phyloP scores from a whole-genome alignment of 192 early-diverging fungal species.

The Pilobolus umbonatus region DNA sequence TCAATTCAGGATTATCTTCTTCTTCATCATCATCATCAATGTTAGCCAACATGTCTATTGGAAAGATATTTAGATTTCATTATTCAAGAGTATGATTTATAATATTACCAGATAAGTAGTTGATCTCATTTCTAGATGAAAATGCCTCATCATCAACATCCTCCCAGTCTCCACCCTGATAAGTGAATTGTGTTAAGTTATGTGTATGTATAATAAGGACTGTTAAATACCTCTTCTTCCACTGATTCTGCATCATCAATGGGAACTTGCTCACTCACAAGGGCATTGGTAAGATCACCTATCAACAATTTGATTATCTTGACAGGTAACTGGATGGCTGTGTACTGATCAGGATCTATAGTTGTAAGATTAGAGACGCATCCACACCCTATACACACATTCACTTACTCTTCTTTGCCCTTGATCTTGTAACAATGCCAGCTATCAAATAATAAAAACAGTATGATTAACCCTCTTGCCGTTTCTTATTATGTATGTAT shows the following conservation, averaged over 20 bases:
- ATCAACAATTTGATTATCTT: slow-evolving; percentile 87
- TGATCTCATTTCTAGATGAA: slow-evolving; percentile 42
- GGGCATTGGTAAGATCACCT: slow-evolving; percentile 67
- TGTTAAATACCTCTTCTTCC: slow-evolving; percentile 51
- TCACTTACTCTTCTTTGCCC: slow-evolving; percentile 37
- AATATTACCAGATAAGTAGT: slow-evolving; percentile 38
- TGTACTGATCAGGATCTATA: slow-evolving; percentile 75
- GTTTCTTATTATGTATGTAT: background rate
- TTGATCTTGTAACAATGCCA: slow-evolving; percentile 58
- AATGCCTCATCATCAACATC: slow-evolving; percentile 52
- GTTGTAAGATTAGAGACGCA: slow-evolving; percentile 1
- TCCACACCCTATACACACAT: background rate
- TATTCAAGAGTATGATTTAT: background rate
- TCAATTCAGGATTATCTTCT: slow-evolving; percentile 59
- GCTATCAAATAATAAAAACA: slow-evolving; percentile 3
- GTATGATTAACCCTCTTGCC: too few relatives aligned
- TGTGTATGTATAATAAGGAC: background rate
- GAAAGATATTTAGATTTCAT: slow-evolving; percentile 7
- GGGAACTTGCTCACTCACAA: slow-evolving; percentile 50
- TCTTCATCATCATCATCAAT: slow-evolving; percentile 57
- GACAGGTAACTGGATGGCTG: slow-evolving; percentile 66
- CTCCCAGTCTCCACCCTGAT: slow-evolving; percentile 57
- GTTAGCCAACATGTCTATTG: slow-evolving; percentile 38
- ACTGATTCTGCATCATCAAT: slow-evolving; percentile 48
- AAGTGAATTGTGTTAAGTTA: slow-evolving; percentile 1